A percentile compares a stretch with the other conserved stretches of the same genome.
These are phyloP conservation scores for Arthrobotrys entomopaga DNA, from an alignment of 2,329 filamentous ascomycete species.

Conservation along the genomic window DNA sequence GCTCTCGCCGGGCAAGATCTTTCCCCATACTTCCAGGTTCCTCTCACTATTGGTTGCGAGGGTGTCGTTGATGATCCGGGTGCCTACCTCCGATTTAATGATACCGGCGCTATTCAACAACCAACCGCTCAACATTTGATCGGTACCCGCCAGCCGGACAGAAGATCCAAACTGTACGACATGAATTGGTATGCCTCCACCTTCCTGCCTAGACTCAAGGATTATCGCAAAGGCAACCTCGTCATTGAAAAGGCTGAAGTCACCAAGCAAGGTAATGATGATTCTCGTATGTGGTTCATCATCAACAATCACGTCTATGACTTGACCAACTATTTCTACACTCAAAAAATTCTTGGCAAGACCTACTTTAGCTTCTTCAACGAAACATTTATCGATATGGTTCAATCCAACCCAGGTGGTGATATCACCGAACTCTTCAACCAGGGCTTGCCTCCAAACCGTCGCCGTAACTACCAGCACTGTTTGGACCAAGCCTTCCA, in stretches of 20 bases:
- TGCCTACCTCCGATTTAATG: conserved; percentile 72
- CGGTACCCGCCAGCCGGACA: conserved; percentile 70
- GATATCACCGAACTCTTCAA: conserved; percentile 76
- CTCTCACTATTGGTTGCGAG: conserved; percentile 77
- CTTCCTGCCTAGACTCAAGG: conserved; percentile 82
- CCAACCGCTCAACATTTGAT: conserved; percentile 74
- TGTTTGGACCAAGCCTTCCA: conserved; percentile 88
- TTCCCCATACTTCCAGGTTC: conserved; percentile 85
- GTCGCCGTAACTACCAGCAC: conserved; percentile 72
- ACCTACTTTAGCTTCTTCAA: conserved; percentile 77
- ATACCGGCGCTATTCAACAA: conserved; percentile 67
- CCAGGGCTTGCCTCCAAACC: conserved; percentile 67
- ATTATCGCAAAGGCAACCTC: conserved; percentile 87
- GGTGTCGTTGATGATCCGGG: conserved; percentile 73
- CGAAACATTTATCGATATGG: conserved; percentile 71
- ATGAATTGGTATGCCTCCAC: conserved; percentile 79
- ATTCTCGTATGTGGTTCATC: conserved; percentile 80
- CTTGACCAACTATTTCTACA: conserved; percentile 86
- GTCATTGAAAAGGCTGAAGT: conserved; percentile 75
- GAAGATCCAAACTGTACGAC: conserved; percentile 69
- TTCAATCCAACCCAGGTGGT: conserved; percentile 79
- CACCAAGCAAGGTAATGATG: conserved; percentile 72
- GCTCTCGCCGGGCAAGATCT: conserved; percentile 81
- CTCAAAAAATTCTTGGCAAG: conserved; percentile 52
- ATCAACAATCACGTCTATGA: conserved; percentile 83